Evolutionary conservation across 768 basidiomycete species (phyloP), one percentile per base, ranked within the genome.

Genomic region (Dacryopinax spathularia): DNA sequence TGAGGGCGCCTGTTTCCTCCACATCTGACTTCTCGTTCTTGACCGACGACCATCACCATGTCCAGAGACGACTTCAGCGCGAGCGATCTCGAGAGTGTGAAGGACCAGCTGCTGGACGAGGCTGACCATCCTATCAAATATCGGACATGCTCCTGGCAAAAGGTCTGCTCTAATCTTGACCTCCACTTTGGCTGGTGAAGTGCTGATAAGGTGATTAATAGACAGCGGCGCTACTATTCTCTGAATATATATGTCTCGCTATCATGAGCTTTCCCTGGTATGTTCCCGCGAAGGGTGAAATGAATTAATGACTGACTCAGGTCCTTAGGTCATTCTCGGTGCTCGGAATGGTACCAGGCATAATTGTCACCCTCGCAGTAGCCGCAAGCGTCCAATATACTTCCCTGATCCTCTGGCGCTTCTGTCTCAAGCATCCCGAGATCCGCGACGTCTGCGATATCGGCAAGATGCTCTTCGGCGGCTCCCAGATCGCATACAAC

Each of bases 361-460:
- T 79, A 27, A 68, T 80, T 33, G 74, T 79, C 2, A 78, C 78
- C 0, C 62, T 79, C 7, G 72, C 73, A 3, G 75, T 78, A 22
- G 77, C 78, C 7, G 72, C 70, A 9, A 72, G 69, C 22, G 73
- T 75, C 16, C 73, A 76, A 29, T 80, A 82, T 68, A 82, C 81
- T 1, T 79, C 78, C 18, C 75, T 80, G 44, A 68, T 78, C 39
- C 74, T 79, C 29, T 78, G 80, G 78, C 72, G 75, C 35, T 82
- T 76, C 66, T 79, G 78, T 66, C 74, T 82, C 63, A 74, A 75
- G 59, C 76, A 82, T 65, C 80, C 80, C 0, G 78, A 81, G 66
- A 70, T 79, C 13, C 75, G 75, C 13, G 79, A 81, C 62, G 77
- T 81, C 18, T 81, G 80, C 69, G 80, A 82, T 67, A 80, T 82